Base-by-base conservation (phyloP, 345 rosid genomes). In the Arabis hirsuta region DNA sequence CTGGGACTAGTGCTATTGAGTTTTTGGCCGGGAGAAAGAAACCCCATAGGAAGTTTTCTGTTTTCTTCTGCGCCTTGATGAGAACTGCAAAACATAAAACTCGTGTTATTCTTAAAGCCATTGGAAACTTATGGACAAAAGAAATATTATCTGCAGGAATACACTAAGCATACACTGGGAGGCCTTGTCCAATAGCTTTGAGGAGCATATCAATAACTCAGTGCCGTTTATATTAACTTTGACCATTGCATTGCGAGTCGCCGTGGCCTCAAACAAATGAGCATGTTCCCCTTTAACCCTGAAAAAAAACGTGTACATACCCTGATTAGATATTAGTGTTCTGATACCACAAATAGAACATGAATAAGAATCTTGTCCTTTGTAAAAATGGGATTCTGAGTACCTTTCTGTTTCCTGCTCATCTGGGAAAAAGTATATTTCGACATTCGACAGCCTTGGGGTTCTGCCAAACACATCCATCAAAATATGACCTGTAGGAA, bases 161-260 rank as follows among this genome's bases (percentile, higher is more conserved):
- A 13, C 26, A 55, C 10, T 60, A 54, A 5, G 26, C 87, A 69
- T 80, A 89, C 97, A 79, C 61, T 59, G 82, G n/a, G 83, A 71
- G 64, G 76, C 84, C n/a, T 20, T 43, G 36, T 82, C 79, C 50
- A 91, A 79, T 50, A 76, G 80, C 60, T 78, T 84, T 5, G 91
- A 84, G 46, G 93, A 72, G 64, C 82, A 91, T 79, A 91, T 79
- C 68, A 89, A 69, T 82, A 91, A 71, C 66, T 85, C 84, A 16
- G 67, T 48, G 66, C 81, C 89, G 70, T 78, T 76, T 27, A 86
- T 44, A 20, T 65, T 59, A 81, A 73, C 69, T 82, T 71, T 84
- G 76, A 86, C 71, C 66, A 67, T 80, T 51, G 66, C 73, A 63
- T 81, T 70, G 54, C 74, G 52, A 22, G n/a, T 62, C 20, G 45